A percentile compares a stretch with the other conserved stretches of the same genome.
Conservation (phyloP, 1,284 basidiomycete genomes). For the Laetiporus sulphureus region DNA sequence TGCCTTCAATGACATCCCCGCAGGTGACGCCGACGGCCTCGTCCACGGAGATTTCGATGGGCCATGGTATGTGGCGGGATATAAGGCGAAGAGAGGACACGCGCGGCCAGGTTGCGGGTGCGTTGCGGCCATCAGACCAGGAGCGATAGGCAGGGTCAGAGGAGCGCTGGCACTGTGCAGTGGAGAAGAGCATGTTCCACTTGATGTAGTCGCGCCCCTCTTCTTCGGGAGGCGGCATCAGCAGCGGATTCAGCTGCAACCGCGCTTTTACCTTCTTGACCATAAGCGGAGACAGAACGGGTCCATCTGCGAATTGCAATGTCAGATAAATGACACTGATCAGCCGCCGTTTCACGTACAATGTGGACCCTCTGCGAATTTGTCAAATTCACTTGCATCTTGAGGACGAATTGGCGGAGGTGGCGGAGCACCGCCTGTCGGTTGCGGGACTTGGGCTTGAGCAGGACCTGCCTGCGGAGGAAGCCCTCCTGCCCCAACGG, state of each 20-base stretch:
- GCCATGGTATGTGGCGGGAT: slow-evolving; percentile 51
- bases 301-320: slow-evolving; percentile 45
- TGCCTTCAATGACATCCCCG: slow-evolving; percentile 59
- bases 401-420: slow-evolving; percentile 12
- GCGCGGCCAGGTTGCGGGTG: slow-evolving; percentile 71
- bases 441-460: slow-evolving; percentile 3
- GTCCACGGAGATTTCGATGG: slow-evolving; percentile 48
- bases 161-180: slow-evolving; percentile 55
- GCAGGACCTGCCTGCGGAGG: slow-evolving; percentile 7
- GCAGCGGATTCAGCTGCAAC: slow-evolving; percentile 53
- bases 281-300: slow-evolving; percentile 60
- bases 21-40: slow-evolving; percentile 59
- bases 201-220: slow-evolving; percentile 42
- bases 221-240: slow-evolving; percentile 42
- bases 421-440: slow-evolving; percentile 3
- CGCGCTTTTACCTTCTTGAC: slow-evolving; percentile 40
- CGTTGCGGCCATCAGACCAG: slow-evolving; percentile 60
- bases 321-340: background rate
- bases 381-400: slow-evolving; percentile 16
- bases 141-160: slow-evolving; percentile 50
- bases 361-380: slow-evolving; percentile 20
- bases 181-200: slow-evolving; percentile 71
- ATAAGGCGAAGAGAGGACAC: slow-evolving; percentile 45
- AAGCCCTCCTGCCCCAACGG: slow-evolving; percentile 6
- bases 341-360: slow-evolving; percentile 15